Base-by-base conservation (phyloP, 148 eudicot genomes). In the Chenopodium quinoa region DNA sequence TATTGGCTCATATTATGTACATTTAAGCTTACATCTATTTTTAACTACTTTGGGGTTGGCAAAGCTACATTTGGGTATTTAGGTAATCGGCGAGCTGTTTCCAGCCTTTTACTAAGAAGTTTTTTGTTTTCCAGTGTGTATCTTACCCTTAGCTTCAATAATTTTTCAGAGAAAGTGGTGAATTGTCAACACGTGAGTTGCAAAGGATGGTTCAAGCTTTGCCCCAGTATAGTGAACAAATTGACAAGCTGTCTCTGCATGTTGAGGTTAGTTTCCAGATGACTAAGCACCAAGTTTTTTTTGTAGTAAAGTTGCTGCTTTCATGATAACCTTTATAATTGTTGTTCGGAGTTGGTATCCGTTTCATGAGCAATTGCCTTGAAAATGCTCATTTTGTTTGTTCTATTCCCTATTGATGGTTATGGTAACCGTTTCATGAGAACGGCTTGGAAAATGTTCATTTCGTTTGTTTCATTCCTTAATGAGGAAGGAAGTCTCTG, bases 141-240 rank as follows among this genome's bases (percentile, higher is more conserved):
- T 79, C 79, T 85, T 63, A 85, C 76, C 71, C 71, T 20, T 37
- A 63, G 62, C 58, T 34, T 20, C 16, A 44, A 62, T 77, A n/a
- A 52, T 29, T 37, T 76, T 71, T 23, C 82, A 94, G 98, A 88
- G 91, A 88, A 81, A 90, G 93, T 77, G 91, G 89, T 83, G 91
- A 88, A 56, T 79, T 95, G 81, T 95, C 98, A 32, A 93, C 97
- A 65, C 93, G 96, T 46, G 98, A 95, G 82, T 87, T 95, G 92
- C 97, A 95, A 83, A 93, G 85, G 90, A 90, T 95, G 93, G 97
- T 92, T 75, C 97, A 90, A 88, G 91, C 98, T 79, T 88, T 95
- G 87, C 98, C 97, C 65, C 98, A 95, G 75, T 95, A 93, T 73
- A 93, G 97, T 79, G 98, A 95, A 79, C 97, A 93, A 85, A 93